Evolutionary conservation across 129 eudicot genomes (phyloP).

Genomic region (Lactuca saligna): DNA sequence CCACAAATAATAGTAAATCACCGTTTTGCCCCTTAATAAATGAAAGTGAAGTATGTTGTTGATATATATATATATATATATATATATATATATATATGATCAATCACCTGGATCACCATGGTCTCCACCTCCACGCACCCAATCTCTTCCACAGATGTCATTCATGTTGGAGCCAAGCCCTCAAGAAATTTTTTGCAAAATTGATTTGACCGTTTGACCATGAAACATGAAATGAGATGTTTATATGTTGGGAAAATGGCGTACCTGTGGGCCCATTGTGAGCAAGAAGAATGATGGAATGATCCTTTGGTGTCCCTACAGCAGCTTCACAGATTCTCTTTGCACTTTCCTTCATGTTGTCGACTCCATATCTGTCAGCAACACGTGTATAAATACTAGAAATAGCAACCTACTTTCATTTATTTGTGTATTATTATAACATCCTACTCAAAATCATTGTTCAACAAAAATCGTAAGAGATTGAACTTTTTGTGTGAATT

Average conservation of each 20-base stretch:
- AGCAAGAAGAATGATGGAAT: constrained; percentile 77
- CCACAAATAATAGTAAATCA: not conserved
- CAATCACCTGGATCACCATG: constrained; percentile 99
- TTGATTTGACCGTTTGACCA: not conserved
- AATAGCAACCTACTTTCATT: not conserved
- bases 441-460: not conserved
- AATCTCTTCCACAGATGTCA: constrained; percentile 94
- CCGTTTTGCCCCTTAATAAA: not conserved
- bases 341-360: constrained; percentile 72
- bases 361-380: constrained; percentile 60
- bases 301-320: constrained; percentile 67
- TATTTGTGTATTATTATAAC: too few relatives aligned
- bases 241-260: constrained; percentile 24
- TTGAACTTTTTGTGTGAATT: too few relatives aligned
- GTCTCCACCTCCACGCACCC: constrained; percentile 80
- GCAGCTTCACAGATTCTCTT: constrained; percentile 65
- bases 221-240: not conserved
- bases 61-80: too few relatives aligned
- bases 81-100: too few relatives aligned
- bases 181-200: constrained; percentile 22
- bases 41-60: constrained; percentile 1
- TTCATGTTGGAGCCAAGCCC: constrained; percentile 82
- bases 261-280: constrained; percentile 96
- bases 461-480: too few relatives aligned
- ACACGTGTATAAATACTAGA: not conserved